A percentile compares a stretch with the other conserved stretches of the same genome.
These are phyloP conservation scores for Salix arbutifolia DNA, from an alignment of 345 rosid species.

Conservation along the genomic window DNA sequence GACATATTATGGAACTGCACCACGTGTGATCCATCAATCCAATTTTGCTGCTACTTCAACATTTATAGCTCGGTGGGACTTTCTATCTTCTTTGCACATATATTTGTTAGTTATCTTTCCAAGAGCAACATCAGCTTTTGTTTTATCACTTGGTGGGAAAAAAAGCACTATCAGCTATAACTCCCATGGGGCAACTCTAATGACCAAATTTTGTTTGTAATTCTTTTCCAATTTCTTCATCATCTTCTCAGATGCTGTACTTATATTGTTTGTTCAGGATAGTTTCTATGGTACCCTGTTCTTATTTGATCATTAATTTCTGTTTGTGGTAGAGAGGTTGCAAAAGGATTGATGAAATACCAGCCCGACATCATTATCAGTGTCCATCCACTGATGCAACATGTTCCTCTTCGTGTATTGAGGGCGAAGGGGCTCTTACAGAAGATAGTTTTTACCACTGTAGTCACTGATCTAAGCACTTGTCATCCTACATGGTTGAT, in stretches of 20 bases:
- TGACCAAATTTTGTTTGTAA: neutral
- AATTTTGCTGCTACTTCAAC: conserved; percentile 97
- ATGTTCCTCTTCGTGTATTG: conserved; percentile 93
- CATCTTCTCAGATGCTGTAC: neutral
- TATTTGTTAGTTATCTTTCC: neutral
- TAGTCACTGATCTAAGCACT: conserved; percentile 90
- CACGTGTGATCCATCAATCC: conserved; percentile 83
- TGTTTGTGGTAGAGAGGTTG: conserved; percentile 66
- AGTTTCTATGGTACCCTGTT: neutral
- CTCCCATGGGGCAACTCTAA: neutral
- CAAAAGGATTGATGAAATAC: conserved; percentile 95
- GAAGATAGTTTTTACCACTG: conserved; percentile 92
- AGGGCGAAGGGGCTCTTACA: conserved; percentile 80
- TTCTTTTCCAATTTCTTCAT: neutral
- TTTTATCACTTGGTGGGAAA: neutral
- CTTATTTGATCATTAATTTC: conserved; percentile 13
- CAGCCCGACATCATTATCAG: conserved; percentile 93
- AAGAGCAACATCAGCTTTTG: neutral
- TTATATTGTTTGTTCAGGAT: neutral
- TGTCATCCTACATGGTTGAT: conserved; percentile 97
- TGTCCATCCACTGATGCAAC: conserved; percentile 98
- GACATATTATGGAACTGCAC: conserved; percentile 87
- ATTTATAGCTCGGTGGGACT: conserved; percentile 85
- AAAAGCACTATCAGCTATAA: neutral
- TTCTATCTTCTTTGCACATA: conserved; percentile 2